Evolutionary conservation across 1,284 basidiomycete genomes (phyloP), one percentile per base, ranked within the genome.

Genomic region (Melampsora americana): DNA sequence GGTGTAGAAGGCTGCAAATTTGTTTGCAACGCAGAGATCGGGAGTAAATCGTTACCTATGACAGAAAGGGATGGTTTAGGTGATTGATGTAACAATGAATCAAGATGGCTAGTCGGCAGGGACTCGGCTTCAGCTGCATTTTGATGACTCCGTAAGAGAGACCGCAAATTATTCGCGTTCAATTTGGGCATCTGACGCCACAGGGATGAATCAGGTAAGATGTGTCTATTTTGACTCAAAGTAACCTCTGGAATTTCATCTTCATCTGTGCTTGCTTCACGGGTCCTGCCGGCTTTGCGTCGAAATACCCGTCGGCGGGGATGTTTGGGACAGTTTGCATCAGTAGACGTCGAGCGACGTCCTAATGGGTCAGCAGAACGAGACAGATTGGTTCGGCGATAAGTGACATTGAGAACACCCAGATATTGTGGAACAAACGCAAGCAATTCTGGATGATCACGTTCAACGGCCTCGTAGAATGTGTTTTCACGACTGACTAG

Each of bases 321-420:
- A 64, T 1, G 56, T 35, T 9, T 35, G 35, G 35, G 35, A 35
- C 35, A 9, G 35, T 35, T 35, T 35, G 35, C 35, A 78, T 0
- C 35, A 79, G 59, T 64, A 50, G 20, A 78, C 71, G 7, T 20
- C 78, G 1, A 70, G 35, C 12, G 72, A 50, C 6, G 12, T 6
- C 18, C 42, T 28, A 11, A 78, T 48, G 64, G 69, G 69, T 30
- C 71, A 78, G 28, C 30, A 78, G 56, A 62, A 53, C n/a, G 71
- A 56, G 80, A 78, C 12, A 62, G 46, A 9, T 73, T 67, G 23
- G 77, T 77, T 42, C 77, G 62, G 2, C 94, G 88, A 82, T 98
- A 99, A 77, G 91, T 96, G 79, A 99, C 96, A 64, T 99, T 89
- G 90, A 99, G 95, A 68, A 99, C 96, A 23, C 95, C 95, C 20